Evolutionary conservation across 2,329 filamentous ascomycete genomes (phyloP), one percentile per base, ranked within the genome.

Genomic region (Didymellaceae sp.): DNA sequence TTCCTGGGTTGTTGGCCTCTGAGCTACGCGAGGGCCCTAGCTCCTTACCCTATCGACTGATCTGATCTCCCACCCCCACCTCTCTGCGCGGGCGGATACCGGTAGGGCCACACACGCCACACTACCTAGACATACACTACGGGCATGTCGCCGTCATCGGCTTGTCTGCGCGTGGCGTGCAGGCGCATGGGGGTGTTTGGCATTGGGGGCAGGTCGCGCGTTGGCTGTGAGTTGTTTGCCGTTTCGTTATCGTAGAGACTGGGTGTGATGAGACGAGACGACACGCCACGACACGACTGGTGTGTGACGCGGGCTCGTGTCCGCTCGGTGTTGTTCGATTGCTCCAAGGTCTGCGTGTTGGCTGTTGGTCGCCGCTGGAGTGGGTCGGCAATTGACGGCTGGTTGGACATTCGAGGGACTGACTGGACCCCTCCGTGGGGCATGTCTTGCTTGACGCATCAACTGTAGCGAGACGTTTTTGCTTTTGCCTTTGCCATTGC

Each of bases 61-160:
- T 35, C 6, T 44, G 22, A 25, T 25, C 24, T 25, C 24, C 24
- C 7, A 13, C 25, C 9, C 43, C 14, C 16, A 8, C 13, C 21
- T n/a, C 20, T 21, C 21, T n/a, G 30, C 30, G n/a, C n/a, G n/a
- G n/a, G n/a, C n/a, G n/a, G n/a, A n/a, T n/a, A n/a, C n/a, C n/a
- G n/a, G n/a, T n/a, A n/a, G n/a, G n/a, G n/a, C n/a, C n/a, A n/a
- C n/a, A n/a, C n/a, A 10, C 32, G 32, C 17, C 20, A 8, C 7
- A 17, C 31, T 16, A 16, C 6, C 4, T 16, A 5, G 26, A 14
- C 13, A 16, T 28, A 13, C 42, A 11, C 34, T 37, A 48, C 25
- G 30, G 55, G 47, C 39, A 68, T 72, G 68, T 65, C 61, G 65
- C 64, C 62, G 63, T 66, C 66, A 68, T 71, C 68, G 65, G 67